A percentile compares a stretch with the other conserved stretches of the same genome.
Evolutionary conservation across 2,329 filamentous ascomycete species (phyloP).

Genomic region (Fusarium oligoseptatum): DNA sequence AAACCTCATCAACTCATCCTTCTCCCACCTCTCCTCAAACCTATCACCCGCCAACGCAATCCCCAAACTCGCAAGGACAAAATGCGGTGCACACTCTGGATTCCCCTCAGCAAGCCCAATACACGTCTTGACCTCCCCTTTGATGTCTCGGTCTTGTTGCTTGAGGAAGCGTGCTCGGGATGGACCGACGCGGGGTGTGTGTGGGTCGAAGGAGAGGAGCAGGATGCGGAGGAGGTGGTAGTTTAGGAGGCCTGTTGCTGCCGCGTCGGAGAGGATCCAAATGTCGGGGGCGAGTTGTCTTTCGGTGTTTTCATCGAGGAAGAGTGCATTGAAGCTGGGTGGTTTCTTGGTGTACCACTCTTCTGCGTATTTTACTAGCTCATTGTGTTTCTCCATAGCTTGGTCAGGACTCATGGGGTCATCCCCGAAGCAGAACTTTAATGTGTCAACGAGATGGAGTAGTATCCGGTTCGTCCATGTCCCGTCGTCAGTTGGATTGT

Average conservation of each 20-base stretch:
- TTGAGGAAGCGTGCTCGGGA: neutral
- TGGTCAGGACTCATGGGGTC: neutral
- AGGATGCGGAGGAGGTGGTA: neutral
- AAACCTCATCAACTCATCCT: conserved; percentile 52
- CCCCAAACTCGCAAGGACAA: conserved; percentile 29
- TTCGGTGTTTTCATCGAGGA: neutral
- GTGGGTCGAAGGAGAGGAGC: neutral
- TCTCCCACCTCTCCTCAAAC: conserved; percentile 52
- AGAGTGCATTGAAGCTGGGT: conserved; percentile 33
- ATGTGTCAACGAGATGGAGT: neutral
- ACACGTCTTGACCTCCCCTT: neutral
- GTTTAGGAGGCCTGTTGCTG: neutral
- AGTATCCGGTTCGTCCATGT: neutral
- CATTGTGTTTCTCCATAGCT: neutral
- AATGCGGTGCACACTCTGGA: neutral
- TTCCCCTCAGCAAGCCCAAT: neutral
- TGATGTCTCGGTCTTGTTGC: neutral
- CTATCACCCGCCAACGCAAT: conserved; percentile 51
- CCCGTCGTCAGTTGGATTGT: neutral
- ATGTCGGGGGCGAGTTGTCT: neutral
- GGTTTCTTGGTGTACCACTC: conserved; percentile 38
- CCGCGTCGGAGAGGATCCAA: neutral
- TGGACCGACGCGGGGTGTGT: neutral
- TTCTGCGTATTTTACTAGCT: conserved; percentile 18
- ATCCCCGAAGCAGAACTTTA: neutral